Base-by-base conservation (phyloP, 1,139 yeast species). In the Saccharomyces hybrid region DNA sequence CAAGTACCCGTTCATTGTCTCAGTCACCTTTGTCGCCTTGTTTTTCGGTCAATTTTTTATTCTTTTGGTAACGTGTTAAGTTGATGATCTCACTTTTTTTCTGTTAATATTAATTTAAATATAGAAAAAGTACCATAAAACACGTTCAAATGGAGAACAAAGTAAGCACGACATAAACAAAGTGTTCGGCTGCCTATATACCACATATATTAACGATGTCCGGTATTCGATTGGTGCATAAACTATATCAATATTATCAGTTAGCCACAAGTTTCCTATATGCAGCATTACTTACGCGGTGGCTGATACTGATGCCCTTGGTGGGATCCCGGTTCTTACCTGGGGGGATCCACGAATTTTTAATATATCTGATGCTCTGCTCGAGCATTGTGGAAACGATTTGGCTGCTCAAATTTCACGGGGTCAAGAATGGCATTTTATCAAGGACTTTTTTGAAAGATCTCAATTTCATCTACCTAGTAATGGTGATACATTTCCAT, bases 321-420 rank as follows among this genome's bases (percentile, higher is more conserved):
- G 88, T 83, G 7, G 87, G 88, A 0, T 69, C 80, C 48, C 75
- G 73, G 59, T 84, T 82, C 62, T 68, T 84, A 29, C 85, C 88
- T 1, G 88, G 85, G 7, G 89, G 89, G 1, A 81, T 84, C 12
- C 87, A 86, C 51, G 85, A 80, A 60, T 82, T 81, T 70, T 80
- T 82, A 61, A 79, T 78, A 47, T 61, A 58, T 19, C 48, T 66
- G 11, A 54, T 66, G 49, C 55, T 64, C 3, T 54, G 52, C 27
- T 34, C 67, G 1, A 56, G 64, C 5, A 27, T 57, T 0, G 49
- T 59, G 2, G 73, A 67, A 56, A 42, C 71, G 0, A 9, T 68
- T 49, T 60, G 70, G 72, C 27, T 49, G 51, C 27, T 56, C 49
- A 47, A 64, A 58, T 59, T 64, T 59, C 54, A 60, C 64, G 57